Conservation (phyloP, 257 asterid genomes). For the Striga asiatica region DNA sequence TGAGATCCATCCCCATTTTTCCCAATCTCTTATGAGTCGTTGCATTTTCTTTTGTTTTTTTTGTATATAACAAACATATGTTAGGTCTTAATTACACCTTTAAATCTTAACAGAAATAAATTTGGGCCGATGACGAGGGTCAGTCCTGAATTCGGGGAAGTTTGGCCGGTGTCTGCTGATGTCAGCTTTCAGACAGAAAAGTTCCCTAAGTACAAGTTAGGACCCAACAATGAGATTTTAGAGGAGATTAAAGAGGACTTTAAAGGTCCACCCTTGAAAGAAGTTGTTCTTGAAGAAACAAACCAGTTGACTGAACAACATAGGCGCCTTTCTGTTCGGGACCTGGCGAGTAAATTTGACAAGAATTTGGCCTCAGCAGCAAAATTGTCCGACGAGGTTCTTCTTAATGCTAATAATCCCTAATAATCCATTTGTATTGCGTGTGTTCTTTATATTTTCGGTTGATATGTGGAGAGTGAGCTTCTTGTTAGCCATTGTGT, state of each 20-base stretch:
- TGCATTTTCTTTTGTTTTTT: no score
- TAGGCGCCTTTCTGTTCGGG: slow-evolving; percentile 88
- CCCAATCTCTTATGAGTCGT: no score
- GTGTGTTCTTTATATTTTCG: no score
- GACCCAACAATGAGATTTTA: slow-evolving; percentile 69
- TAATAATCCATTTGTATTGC: no score
- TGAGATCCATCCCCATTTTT: no score
- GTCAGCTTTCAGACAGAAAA: slow-evolving; percentile 57
- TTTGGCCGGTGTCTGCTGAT: slow-evolving; percentile 57
- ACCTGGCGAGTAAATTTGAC: slow-evolving; percentile 94
- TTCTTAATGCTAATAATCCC: no score
- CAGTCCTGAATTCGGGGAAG: slow-evolving; percentile 63
- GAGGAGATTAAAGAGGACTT: slow-evolving; percentile 65
- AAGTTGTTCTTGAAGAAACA: slow-evolving; percentile 63
- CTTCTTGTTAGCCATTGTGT: neutral
- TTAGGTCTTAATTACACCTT: no score
- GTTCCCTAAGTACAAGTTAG: slow-evolving; percentile 83
- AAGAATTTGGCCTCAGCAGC: slow-evolving; percentile 95
- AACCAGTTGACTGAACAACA: slow-evolving; percentile 69
- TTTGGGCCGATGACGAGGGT: slow-evolving; percentile 68
- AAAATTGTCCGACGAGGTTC: slow-evolving; percentile 79
- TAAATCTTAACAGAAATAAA: slow-evolving; percentile 18
- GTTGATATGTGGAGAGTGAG: neutral
- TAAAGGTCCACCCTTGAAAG: slow-evolving; percentile 79
- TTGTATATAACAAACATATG: no score